Base-by-base conservation (phyloP, 331 rosid genomes). In the Prunus yedoensis region DNA sequence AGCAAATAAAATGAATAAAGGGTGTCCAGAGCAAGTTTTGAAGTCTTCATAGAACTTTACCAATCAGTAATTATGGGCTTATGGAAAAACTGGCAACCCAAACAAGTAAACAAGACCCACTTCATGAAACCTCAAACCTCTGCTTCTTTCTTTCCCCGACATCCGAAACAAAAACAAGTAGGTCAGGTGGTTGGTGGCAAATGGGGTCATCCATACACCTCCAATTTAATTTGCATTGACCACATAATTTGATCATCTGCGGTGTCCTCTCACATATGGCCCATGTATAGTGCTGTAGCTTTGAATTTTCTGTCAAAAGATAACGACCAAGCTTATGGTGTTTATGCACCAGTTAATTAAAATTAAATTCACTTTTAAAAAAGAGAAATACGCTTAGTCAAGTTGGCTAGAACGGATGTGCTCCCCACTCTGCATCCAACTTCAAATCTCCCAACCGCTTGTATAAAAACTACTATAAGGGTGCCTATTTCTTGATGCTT, bases 221-320 rank as follows among this genome's bases (percentile, higher is more conserved):
- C 30, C 52, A 32, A 23, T 14, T 58, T 38, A 38, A 38, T 38
- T 49, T 47, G 20, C 74, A 20, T 79, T 79, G 78, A 79, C 78
- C 70, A 54, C 54, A 57, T 28, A 27, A 3, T 51, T 38, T 38
- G 46, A 13, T 28, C 49, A 9, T 50, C 59, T 56, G 10, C 27
- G 30, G 56, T 79, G 51, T 66, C 60, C 53, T 20, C 62, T 27
- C 11, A 28, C 28, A 53, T 27, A 30, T 52, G 59, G 51, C 49
- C 61, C 82, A 18, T 59, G 47, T 25, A 51, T 3, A 35, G 41
- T 43, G 8, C 47, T 27, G 43, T 38, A 32, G 12, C 41, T 52
- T 69, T 12, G 53, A 35, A 16, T 69, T 47, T 46, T 25, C 27
- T n/a, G 14, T 25, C 58, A 38, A 38, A 8, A 38, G 43, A 38